phyloP scores from a whole-genome alignment of 2,329 filamentous ascomycete species.

The Hymenoscyphus linearis region DNA sequence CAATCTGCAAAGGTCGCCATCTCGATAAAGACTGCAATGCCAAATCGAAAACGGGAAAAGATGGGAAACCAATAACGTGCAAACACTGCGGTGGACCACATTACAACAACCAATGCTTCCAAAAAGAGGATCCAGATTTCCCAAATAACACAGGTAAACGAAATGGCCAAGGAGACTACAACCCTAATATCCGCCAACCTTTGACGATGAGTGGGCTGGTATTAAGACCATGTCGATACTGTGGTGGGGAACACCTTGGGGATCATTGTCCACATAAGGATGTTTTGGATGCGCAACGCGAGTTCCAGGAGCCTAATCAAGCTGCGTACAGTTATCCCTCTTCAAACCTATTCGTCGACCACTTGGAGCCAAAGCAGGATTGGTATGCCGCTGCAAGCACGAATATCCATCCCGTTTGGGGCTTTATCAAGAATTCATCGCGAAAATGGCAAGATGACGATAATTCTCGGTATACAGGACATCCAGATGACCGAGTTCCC shows the following conservation, averaged over 20 bases:
- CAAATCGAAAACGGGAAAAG: neutral
- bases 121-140: neutral
- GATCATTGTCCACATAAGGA: neutral
- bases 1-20: neutral
- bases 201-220: neutral
- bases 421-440: neutral
- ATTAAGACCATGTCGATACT: neutral
- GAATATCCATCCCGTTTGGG: neutral
- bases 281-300: neutral
- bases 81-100: neutral
- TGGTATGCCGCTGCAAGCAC: neutral
- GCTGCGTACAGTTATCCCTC: neutral
- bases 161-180: too few species aligned
- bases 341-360: neutral
- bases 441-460: neutral
- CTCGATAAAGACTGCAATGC: slow-evolving; percentile 1
- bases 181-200: neutral
- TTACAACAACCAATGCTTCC: neutral
- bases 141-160: too few species aligned
- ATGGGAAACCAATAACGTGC: neutral
- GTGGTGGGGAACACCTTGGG: neutral
- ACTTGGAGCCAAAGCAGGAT: neutral
- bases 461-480: neutral
- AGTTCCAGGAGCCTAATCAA: neutral
- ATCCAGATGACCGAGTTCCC: neutral